Percentiles rank a stretch among this genome's conserved stretches.
These are phyloP conservation scores for Aciculoconidium aculeatum DNA, from an alignment of 805 yeast genomes.

Conservation along the genomic window DNA sequence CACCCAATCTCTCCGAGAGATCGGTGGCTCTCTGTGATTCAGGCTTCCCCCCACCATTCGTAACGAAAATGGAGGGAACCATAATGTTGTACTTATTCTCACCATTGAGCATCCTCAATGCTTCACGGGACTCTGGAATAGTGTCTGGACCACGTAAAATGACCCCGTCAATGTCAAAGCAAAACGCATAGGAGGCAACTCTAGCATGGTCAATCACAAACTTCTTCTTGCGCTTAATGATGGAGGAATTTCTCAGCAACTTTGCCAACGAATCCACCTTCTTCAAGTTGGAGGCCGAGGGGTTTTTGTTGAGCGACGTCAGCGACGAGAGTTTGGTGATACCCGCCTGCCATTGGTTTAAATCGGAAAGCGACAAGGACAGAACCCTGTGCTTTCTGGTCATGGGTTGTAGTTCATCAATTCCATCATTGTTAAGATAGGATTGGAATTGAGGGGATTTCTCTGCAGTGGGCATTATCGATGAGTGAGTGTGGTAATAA, in stretches of 20 bases:
- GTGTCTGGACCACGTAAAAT: constrained; percentile 80
- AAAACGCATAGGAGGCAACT: constrained; percentile 81
- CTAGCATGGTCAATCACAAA: constrained; percentile 60
- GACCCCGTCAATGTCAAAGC: constrained; percentile 92
- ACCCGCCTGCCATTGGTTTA: constrained; percentile 55
- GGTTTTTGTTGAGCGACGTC: constrained; percentile 28
- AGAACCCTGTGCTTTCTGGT: constrained; percentile 59
- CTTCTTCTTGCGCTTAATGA: constrained; percentile 43
- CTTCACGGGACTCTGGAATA: constrained; percentile 73
- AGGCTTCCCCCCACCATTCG: constrained; percentile 90
- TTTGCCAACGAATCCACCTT: constrained; percentile 42
- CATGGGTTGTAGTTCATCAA: constrained; percentile 59
- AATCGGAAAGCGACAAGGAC: constrained; percentile 61
- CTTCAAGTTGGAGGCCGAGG: constrained; percentile 29
- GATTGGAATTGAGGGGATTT: constrained; percentile 35
- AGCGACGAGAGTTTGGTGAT: constrained; percentile 34
- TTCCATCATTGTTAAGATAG: constrained; percentile 67
- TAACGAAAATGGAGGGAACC: constrained; percentile 79
- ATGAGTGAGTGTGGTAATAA: neutral
- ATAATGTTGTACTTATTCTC: constrained; percentile 69
- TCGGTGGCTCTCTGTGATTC: constrained; percentile 72
- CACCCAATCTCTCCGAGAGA: constrained; percentile 53
- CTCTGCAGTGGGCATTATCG: constrained; percentile 5
- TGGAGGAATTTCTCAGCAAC: constrained; percentile 41
- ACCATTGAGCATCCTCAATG: constrained; percentile 69